These are phyloP conservation scores for Lepidopterella palustris DNA, from an alignment of 495 filamentous ascomycete species.

Conservation along the genomic window DNA sequence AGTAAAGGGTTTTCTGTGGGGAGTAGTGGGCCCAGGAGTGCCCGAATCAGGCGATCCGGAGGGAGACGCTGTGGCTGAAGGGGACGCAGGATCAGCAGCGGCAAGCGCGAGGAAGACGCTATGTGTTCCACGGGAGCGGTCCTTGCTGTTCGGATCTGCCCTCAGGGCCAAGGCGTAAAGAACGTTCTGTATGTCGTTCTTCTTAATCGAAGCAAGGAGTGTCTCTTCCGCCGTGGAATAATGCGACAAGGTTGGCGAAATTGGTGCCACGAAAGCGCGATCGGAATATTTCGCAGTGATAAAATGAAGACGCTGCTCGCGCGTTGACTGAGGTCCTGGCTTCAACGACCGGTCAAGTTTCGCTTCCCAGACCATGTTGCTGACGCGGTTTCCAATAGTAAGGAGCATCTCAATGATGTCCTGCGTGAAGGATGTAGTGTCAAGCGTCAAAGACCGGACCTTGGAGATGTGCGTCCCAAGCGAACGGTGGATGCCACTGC, in stretches of 20 bases:
- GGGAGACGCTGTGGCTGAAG: slow-evolving; percentile 44
- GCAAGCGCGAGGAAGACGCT: slow-evolving; percentile 85
- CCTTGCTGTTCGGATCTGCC: slow-evolving; percentile 79
- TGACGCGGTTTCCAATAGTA: slow-evolving; percentile 85
- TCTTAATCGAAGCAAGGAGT: slow-evolving; percentile 87
- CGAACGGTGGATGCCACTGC: slow-evolving; percentile 93
- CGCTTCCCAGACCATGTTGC: slow-evolving; percentile 96
- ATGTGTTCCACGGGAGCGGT: slow-evolving; percentile 83
- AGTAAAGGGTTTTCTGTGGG: slow-evolving; percentile 59
- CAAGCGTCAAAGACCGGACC: slow-evolving; percentile 88
- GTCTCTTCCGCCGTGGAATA: slow-evolving; percentile 81
- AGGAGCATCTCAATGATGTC: slow-evolving; percentile 94
- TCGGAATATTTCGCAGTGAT: slow-evolving; percentile 95
- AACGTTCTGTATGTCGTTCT: slow-evolving; percentile 84
- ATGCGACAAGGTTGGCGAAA: slow-evolving; percentile 67
- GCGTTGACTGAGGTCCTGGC: slow-evolving; percentile 65
- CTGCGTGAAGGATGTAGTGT: slow-evolving; percentile 90
- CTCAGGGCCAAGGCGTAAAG: slow-evolving; percentile 83
- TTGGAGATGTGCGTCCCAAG: slow-evolving; percentile 98
- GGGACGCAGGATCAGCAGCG: slow-evolving; percentile 83
- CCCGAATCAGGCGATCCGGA: slow-evolving; percentile 36
- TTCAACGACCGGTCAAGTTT: slow-evolving; percentile 66
- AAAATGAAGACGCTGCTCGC: slow-evolving; percentile 84
- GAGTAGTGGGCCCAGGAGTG: slow-evolving; percentile 25
- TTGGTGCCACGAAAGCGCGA: slow-evolving; percentile 67